These are phyloP conservation scores for Chlorella sp. DNA, from an alignment of 139 green algal species.

Conservation along the genomic window DNA sequence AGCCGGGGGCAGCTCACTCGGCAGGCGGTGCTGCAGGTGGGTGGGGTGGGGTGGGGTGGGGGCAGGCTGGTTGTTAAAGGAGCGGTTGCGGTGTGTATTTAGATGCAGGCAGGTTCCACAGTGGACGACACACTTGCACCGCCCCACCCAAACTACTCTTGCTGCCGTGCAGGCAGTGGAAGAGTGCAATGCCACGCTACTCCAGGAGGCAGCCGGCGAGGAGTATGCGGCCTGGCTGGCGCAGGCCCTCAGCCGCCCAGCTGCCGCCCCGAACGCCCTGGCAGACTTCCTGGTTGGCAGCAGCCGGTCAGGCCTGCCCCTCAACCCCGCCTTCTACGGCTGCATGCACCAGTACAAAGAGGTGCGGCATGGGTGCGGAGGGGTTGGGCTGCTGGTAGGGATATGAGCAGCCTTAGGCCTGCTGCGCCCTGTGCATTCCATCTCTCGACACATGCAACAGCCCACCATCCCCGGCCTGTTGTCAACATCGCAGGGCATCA, in stretches of 20 bases:
- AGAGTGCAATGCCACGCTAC: background rate
- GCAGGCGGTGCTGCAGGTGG: background rate
- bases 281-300: constrained; percentile 17
- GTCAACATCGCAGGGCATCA: constrained; percentile 25
- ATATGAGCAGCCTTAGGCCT: no score
- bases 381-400: no score
- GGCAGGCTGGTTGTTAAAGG: no score
- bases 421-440: no score
- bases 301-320: background rate
- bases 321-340: constrained; percentile 22
- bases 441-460: no score
- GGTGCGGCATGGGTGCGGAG: background rate
- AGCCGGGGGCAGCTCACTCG: background rate
- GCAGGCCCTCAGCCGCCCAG: background rate
- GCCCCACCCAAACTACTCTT: no score
- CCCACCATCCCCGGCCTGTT: no score
- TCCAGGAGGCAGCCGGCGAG: background rate
- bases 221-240: background rate
- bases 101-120: no score
- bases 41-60: no score
- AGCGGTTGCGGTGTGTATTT: no score
- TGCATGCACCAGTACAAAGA: constrained; percentile 7
- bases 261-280: background rate
- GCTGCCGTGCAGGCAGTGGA: background rate
- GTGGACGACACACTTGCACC: no score